phyloP scores from a whole-genome alignment of 441 rosid genomes.

The Populus hybrid region DNA sequence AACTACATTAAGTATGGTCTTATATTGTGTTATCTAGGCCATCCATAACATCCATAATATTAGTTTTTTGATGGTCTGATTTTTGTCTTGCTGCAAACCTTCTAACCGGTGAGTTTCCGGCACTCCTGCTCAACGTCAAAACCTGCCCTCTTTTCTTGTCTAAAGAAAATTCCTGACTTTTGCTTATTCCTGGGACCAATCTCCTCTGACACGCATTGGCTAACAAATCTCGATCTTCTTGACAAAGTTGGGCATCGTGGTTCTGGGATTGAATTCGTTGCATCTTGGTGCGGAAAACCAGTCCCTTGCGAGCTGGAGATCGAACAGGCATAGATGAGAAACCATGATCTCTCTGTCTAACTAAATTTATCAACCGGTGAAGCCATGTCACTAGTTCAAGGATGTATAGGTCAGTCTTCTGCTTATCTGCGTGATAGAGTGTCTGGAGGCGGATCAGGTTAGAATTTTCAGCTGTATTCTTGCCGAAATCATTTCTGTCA shows the following conservation, averaged over 20 bases:
- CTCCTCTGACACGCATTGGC: slow-evolving; percentile 41
- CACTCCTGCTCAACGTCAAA: slow-evolving; percentile 52
- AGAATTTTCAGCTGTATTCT: slow-evolving; percentile 31
- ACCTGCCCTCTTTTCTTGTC: slow-evolving; percentile 34
- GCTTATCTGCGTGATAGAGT: slow-evolving; percentile 71
- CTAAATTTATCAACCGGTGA: slow-evolving; percentile 54
- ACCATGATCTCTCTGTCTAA: slow-evolving; percentile 42
- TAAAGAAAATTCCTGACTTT: slow-evolving; percentile 57
- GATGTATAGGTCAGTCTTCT: slow-evolving; percentile 54
- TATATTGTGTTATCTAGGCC: slow-evolving; percentile 42
- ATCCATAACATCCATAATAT: slow-evolving; percentile 56
- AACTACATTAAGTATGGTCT: neutral
- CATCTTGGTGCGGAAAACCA: slow-evolving; percentile 26
- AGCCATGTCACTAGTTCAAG: slow-evolving; percentile 75
- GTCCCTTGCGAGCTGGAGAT: slow-evolving; percentile 30
- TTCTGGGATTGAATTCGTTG: slow-evolving; percentile 31
- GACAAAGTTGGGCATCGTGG: slow-evolving; percentile 36
- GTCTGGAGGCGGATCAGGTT: slow-evolving; percentile 68
- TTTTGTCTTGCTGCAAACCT: slow-evolving; percentile 5
- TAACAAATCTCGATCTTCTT: slow-evolving; percentile 53
- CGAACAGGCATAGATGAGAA: slow-evolving; percentile 26
- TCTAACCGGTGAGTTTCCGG: slow-evolving; percentile 55
- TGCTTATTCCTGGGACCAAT: slow-evolving; percentile 55
- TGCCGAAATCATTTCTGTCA: slow-evolving; percentile 61
- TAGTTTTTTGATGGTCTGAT: slow-evolving; percentile 23